These are phyloP conservation scores for Talaromyces pinophilus DNA, from an alignment of 2,329 filamentous ascomycete species.

Conservation along the genomic window DNA sequence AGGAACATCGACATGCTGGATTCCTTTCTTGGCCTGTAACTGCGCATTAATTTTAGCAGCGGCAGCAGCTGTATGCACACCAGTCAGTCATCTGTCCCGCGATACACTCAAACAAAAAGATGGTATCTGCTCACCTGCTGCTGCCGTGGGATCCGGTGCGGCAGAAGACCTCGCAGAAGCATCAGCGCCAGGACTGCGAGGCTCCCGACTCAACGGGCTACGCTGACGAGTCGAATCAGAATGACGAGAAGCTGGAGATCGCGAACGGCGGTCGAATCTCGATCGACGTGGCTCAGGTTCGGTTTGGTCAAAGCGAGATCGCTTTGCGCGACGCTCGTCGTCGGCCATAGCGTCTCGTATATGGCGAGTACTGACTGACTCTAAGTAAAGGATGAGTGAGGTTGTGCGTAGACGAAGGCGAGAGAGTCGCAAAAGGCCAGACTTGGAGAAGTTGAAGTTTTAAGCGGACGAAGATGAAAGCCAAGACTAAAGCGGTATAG, in stretches of 20 bases:
- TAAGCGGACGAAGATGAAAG: slow-evolving; percentile 14
- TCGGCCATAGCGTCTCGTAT: slow-evolving; percentile 64
- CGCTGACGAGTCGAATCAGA: slow-evolving; percentile 74
- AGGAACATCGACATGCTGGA: slow-evolving; percentile 86
- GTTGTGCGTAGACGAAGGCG: neutral
- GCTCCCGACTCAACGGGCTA: slow-evolving; percentile 67
- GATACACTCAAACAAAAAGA: slow-evolving; percentile 11
- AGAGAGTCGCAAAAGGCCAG: neutral
- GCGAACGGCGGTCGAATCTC: slow-evolving; percentile 88
- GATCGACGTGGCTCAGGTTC: slow-evolving; percentile 79
- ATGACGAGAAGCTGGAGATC: slow-evolving; percentile 70
- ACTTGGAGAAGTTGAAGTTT: slow-evolving; percentile 19
- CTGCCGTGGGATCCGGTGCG: slow-evolving; percentile 70
- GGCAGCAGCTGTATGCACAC: slow-evolving; percentile 67
- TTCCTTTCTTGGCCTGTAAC: slow-evolving; percentile 81
- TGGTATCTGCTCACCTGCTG: slow-evolving; percentile 63
- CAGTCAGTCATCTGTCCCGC: slow-evolving; percentile 3
- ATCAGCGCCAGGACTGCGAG: slow-evolving; percentile 50
- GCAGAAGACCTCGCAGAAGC: slow-evolving; percentile 28
- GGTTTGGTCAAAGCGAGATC: slow-evolving; percentile 91
- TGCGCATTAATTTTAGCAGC: slow-evolving; percentile 85
- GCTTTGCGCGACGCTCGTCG: slow-evolving; percentile 73
- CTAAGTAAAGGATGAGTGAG: neutral
- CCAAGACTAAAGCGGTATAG: slow-evolving; percentile 22
- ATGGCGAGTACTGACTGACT: neutral